Base-by-base conservation (phyloP, 306 rosid species). In the Vigna nakashimae region DNA sequence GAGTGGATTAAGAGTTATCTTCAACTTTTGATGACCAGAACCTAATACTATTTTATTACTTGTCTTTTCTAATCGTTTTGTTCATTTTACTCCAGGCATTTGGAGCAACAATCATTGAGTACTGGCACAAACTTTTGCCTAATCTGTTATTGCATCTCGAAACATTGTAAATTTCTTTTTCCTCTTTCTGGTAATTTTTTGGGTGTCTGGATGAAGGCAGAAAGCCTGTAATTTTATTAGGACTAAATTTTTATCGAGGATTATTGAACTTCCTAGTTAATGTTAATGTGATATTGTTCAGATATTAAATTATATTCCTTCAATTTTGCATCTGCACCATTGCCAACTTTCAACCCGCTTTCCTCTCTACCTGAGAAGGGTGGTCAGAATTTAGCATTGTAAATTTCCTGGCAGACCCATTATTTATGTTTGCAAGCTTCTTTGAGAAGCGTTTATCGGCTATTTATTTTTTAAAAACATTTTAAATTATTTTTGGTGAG, bases 221-320 rank as follows among this genome's bases (percentile, higher is more conserved):
- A 74, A 67, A 79, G 86, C 89, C 86, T 86, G 89, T 82, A 86
- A 82, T 82, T 86, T 82, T 76, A 86, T 65, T 75, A 79, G 84
- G 89, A 79, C 80, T 72, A 65, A 26, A 79, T 60, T 76, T 64
- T 82, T 46, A 86, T 82, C 67, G 78, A 71, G 80, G 70, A 85
- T 65, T 63, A 79, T 75, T 82, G 83, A 59, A 75, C 82, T 68
- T 51, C 55, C 38, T 60, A 79, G 82, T 59, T 73, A 79, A 71
- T 73, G 71, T 82, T 69, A 79, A 66, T 73, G 71, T 82, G 65
- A 75, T 75, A 71, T 72, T 59, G 71, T 82, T 62, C 65, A 32
- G 17, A 65, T 71, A 71, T 66, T 48, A 52, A 42, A 20, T 53
- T 58, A 32, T 74, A 52, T 11, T 40, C 2, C 40, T 30, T 20